Conservation (phyloP, 2,329 filamentous ascomycete genomes). For the Albophoma yamanashiensis region DNA sequence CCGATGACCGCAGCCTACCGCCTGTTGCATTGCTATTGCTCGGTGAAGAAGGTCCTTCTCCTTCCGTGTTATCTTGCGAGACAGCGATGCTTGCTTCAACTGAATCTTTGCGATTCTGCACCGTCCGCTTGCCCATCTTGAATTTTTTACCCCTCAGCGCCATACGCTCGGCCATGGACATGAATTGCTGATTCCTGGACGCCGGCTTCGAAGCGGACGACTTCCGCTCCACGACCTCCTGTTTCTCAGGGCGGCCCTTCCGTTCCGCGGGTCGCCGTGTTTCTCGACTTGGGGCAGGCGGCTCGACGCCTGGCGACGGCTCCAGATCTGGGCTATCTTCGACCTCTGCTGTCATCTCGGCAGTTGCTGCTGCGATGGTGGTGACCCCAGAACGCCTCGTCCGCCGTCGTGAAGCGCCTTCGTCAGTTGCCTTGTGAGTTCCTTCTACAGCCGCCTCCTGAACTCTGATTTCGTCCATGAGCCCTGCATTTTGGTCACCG, state of each 20-base stretch:
- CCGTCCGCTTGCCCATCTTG: conserved; percentile 33
- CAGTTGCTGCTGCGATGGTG: conserved; percentile 10
- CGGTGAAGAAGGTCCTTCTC: not conserved
- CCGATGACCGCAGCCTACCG: not conserved
- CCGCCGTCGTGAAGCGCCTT: conserved; percentile 7
- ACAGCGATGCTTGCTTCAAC: not conserved
- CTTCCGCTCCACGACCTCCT: conserved; percentile 5
- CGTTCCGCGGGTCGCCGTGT: not conserved
- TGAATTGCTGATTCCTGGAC: conserved; percentile 20
- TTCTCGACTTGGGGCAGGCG: not conserved
- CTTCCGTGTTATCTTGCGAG: not conserved
- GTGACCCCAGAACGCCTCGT: conserved; percentile 16
- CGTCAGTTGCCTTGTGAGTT: not conserved
- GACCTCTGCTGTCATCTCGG: not conserved
- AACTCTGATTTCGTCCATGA: conserved; percentile 8
- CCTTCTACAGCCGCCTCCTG: conserved; percentile 7
- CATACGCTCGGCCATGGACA: conserved; percentile 50
- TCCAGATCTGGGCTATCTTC: not conserved
- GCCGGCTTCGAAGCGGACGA: conserved; percentile 1
- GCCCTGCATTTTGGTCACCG: conserved; percentile 1
- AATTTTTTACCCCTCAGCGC: conserved; percentile 41
- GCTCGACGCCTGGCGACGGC: not conserved
- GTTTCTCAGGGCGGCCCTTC: conserved; percentile 13
- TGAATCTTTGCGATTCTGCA: not conserved
- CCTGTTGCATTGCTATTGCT: not conserved